A percentile compares a stretch with the other conserved stretches of the same genome.
Conservation (phyloP, 176 grass and related monocot species). For the Avena atlantica region DNA sequence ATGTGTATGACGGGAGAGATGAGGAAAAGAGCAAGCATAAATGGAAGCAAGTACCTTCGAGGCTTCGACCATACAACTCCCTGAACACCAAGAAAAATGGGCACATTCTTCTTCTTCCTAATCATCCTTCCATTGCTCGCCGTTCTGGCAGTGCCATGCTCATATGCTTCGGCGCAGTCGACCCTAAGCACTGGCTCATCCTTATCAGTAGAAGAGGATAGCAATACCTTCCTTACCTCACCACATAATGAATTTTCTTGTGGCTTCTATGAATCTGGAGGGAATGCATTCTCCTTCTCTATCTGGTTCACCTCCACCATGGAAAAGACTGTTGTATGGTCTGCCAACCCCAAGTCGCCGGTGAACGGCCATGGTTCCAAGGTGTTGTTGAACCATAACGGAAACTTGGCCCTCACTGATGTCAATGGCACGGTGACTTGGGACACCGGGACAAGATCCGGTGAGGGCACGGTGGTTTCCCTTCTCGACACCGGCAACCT, state of each 20-base stretch:
- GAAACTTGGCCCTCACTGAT: constrained; percentile 62
- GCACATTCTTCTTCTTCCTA: constrained; percentile 23
- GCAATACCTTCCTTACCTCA: constrained; percentile 53
- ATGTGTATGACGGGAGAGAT: neutral
- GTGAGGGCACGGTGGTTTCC: constrained; percentile 5
- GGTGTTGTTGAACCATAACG: constrained; percentile 41
- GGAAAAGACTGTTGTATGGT: constrained; percentile 62
- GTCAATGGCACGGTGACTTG: constrained; percentile 65
- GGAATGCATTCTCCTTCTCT: constrained; percentile 70
- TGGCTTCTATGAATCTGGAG: constrained; percentile 65
- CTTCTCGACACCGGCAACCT: constrained; percentile 80
- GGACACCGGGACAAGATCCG: constrained; percentile 51
- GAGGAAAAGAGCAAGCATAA: neutral
- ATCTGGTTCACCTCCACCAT: constrained; percentile 63
- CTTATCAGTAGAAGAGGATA: constrained; percentile 45
- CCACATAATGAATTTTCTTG: constrained; percentile 55
- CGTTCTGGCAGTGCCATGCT: constrained; percentile 18
- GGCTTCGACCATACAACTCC: neutral
- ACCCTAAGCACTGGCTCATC: constrained; percentile 41
- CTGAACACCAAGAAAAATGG: constrained; percentile 40
- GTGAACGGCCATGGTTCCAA: constrained; percentile 73
- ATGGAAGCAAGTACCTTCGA: constrained; percentile 9
- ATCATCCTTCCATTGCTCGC: constrained; percentile 43
- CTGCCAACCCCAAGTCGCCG: constrained; percentile 58
- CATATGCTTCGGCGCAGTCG: constrained; percentile 29